phyloP scores from a whole-genome alignment of 2,329 filamentous ascomycete species.

The Xylaria sp. region DNA sequence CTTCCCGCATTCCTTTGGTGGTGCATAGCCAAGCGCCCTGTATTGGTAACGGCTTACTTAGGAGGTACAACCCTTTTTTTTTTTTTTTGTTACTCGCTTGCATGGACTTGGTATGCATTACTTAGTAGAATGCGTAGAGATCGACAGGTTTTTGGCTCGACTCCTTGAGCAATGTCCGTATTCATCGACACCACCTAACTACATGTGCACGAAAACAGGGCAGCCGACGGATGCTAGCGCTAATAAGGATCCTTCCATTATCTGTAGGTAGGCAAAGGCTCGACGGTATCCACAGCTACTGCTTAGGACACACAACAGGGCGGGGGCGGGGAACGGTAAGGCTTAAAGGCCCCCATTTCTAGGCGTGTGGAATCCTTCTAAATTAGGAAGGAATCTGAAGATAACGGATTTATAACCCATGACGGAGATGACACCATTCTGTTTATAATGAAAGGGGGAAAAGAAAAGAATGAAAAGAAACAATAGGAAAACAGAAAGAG shows the following conservation, averaged over 20 bases:
- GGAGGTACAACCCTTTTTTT: not conserved
- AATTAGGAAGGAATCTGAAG: constrained; percentile 25
- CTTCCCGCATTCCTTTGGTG: not conserved
- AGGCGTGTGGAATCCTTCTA: constrained; percentile 14
- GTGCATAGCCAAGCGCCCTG: not conserved
- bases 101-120: no score
- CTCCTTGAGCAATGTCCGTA: not conserved
- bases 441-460: not conserved
- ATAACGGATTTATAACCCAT: constrained; percentile 18
- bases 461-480: not conserved
- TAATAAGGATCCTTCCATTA: not conserved
- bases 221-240: not conserved
- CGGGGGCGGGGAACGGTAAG: constrained; percentile 12
- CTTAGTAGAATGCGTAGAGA: not conserved
- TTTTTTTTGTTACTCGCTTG: not conserved
- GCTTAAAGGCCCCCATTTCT: constrained; percentile 3
- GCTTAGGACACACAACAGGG: not conserved
- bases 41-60: not conserved
- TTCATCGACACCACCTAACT: not conserved
- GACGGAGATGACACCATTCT: constrained; percentile 6
- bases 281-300: not conserved
- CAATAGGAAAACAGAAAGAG: not conserved
- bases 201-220: not conserved
- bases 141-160: no score
- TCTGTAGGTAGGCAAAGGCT: not conserved